These are phyloP conservation scores for button mushroom (Agaricus bisporus) DNA, from an alignment of 768 basidiomycete species.

Conservation along the genomic window DNA sequence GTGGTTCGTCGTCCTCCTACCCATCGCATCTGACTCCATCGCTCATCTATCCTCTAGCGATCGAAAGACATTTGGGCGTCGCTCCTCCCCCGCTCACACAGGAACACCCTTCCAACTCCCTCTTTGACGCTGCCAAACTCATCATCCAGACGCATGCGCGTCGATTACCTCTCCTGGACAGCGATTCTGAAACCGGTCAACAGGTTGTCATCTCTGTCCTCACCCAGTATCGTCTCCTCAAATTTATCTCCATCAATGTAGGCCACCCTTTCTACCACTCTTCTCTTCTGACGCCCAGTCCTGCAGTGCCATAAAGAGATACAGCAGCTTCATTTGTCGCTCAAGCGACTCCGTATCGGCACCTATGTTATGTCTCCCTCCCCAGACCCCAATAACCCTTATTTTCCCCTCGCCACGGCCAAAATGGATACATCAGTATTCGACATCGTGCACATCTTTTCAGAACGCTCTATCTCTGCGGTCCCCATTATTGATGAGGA, in stretches of 20 bases:
- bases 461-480: constrained; percentile 89
- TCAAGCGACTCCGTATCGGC: constrained; percentile 87
- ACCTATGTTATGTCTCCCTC: constrained; percentile 72
- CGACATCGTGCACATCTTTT: constrained; percentile 98
- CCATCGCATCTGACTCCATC: constrained; percentile 3
- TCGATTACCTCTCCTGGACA: constrained; percentile 88
- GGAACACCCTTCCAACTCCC: constrained; percentile 81
- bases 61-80: constrained; percentile 89
- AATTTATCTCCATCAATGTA: constrained; percentile 97
- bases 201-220: constrained; percentile 94
- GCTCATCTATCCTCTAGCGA: constrained; percentile 49
- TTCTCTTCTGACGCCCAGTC: constrained; percentile 11
- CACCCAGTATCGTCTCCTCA: constrained; percentile 96
- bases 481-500: constrained; percentile 94
- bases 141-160: constrained; percentile 95
- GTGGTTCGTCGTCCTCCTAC: constrained; percentile 52
- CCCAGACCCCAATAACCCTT: constrained; percentile 56
- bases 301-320: constrained; percentile 81
- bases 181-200: constrained; percentile 89
- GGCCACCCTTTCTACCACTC: constrained; percentile 18
- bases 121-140: constrained; percentile 85
- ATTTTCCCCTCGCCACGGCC: constrained; percentile 88
- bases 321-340: constrained; percentile 67
- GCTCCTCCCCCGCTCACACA: constrained; percentile 85
- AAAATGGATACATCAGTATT: constrained; percentile 89